These are phyloP conservation scores for Talaromyces piceae DNA, from an alignment of 2,329 filamentous ascomycete genomes.

Conservation along the genomic window DNA sequence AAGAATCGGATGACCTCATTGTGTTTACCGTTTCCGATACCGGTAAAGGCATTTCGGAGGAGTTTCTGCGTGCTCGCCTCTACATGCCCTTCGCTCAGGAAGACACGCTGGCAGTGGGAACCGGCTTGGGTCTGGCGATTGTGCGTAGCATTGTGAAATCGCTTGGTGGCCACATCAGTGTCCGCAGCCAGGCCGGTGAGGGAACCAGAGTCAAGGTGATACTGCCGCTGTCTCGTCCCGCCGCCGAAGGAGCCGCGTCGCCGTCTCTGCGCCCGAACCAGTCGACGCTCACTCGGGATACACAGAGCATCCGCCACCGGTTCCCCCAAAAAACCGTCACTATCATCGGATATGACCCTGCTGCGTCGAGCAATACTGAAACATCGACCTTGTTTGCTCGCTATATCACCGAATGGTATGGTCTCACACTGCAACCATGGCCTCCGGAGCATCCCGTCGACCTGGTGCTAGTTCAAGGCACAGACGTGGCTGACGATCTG, in stretches of 20 bases:
- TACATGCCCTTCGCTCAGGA: slow-evolving; percentile 57
- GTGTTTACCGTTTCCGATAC: slow-evolving; percentile 53
- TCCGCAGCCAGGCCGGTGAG: slow-evolving; percentile 46
- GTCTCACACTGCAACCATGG: slow-evolving; percentile 27
- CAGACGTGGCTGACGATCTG: slow-evolving; percentile 18
- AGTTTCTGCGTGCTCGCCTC: slow-evolving; percentile 53
- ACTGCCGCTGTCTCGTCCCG: slow-evolving; percentile 34
- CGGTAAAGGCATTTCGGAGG: slow-evolving; percentile 57
- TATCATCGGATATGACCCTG: slow-evolving; percentile 22
- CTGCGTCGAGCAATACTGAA: slow-evolving; percentile 13
- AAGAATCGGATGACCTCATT: slow-evolving; percentile 27
- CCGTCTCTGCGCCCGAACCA: slow-evolving; percentile 16
- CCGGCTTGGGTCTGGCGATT: slow-evolving; percentile 55
- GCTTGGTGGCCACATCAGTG: slow-evolving; percentile 52
- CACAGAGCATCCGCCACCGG: slow-evolving; percentile 19
- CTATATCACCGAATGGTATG: slow-evolving; percentile 32
- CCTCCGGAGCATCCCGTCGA: slow-evolving; percentile 21
- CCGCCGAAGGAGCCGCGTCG: slow-evolving; percentile 19
- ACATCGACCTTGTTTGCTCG: slow-evolving; percentile 20
- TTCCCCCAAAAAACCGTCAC: slow-evolving; percentile 21
- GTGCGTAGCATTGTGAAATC: slow-evolving; percentile 55
- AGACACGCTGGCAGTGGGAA: slow-evolving; percentile 45
- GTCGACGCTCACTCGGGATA: slow-evolving; percentile 18
- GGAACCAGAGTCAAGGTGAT: slow-evolving; percentile 51
- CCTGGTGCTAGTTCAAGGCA: slow-evolving; percentile 29